Evolutionary conservation across 2,329 filamentous ascomycete genomes (phyloP).

Genomic region (Nothophoma quercina): DNA sequence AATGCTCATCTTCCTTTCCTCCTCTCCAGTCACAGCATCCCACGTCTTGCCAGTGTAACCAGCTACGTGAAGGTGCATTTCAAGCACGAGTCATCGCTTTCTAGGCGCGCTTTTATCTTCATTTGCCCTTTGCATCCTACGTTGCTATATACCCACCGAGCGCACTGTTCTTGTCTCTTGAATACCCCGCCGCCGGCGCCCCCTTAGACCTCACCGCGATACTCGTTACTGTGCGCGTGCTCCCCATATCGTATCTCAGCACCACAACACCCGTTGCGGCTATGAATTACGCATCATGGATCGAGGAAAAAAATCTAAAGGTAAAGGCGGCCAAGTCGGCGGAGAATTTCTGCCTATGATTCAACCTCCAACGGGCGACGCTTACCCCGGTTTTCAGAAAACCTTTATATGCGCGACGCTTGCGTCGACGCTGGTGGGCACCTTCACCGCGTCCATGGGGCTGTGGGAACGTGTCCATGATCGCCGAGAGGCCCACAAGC

Average conservation of each 20-base stretch:
- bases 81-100: conserved; percentile 9
- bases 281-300: conserved; percentile 56
- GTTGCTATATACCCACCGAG: not conserved
- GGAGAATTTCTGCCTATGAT: conserved; percentile 19
- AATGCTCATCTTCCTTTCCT: conserved; percentile 1
- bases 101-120: not conserved
- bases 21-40: conserved; percentile 15
- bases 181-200: conserved; percentile 14
- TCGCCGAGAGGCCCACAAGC: conserved; percentile 47
- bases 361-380: conserved; percentile 14
- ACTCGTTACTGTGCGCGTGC: conserved; percentile 9
- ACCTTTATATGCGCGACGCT: conserved; percentile 56
- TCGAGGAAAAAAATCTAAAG: conserved; percentile 56
- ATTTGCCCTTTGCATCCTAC: not conserved
- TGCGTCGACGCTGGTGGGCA: conserved; percentile 54
- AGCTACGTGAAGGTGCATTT: conserved; percentile 11
- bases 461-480: conserved; percentile 52
- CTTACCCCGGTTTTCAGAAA: conserved; percentile 40
- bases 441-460: conserved; percentile 55
- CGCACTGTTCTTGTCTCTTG: not conserved
- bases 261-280: conserved; percentile 20
- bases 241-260: conserved; percentile 4
- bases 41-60: conserved; percentile 18
- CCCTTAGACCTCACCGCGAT: conserved; percentile 5
- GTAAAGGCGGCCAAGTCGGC: conserved; percentile 24